phyloP scores from a whole-genome alignment of 257 asterid species.

The Galeopsis tetrahit region DNA sequence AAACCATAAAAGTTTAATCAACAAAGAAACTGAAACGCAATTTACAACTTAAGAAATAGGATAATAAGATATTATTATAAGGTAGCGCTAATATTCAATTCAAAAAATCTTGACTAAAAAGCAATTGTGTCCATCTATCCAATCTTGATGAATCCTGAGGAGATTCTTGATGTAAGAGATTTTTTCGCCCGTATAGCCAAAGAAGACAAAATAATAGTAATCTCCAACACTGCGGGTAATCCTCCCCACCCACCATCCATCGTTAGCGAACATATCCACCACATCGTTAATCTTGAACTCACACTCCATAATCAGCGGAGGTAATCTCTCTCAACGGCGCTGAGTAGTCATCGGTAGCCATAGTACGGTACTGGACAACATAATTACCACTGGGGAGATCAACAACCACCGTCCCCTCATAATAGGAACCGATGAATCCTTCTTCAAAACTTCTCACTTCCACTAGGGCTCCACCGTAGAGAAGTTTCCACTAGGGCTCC shows the following conservation, averaged over 20 bases:
- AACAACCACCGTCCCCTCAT: conserved; percentile 22
- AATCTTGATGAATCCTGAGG: conserved; percentile 44
- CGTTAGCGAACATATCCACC: conserved; percentile 47
- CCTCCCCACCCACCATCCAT: conserved; percentile 58
- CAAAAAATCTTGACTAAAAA: too few species aligned
- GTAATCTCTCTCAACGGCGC: conserved; percentile 40
- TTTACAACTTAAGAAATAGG: too few species aligned
- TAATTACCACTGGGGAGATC: conserved; percentile 4
- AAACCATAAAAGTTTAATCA: too few species aligned
- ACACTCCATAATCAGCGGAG: not conserved
- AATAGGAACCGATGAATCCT: conserved; percentile 28
- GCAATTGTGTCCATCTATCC: conserved; percentile 36
- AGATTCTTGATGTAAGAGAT: conserved; percentile 26
- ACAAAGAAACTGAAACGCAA: too few species aligned
- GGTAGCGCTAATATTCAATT: too few species aligned
- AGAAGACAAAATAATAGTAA: conserved; percentile 25
- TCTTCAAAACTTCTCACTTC: conserved; percentile 19
- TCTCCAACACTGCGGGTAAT: conserved; percentile 24
- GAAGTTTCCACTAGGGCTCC: too few species aligned
- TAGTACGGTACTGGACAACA: conserved; percentile 33
- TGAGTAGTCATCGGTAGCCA: conserved; percentile 32
- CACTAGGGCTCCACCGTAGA: too few species aligned
- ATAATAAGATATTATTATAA: too few species aligned
- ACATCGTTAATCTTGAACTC: conserved; percentile 24
- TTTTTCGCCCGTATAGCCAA: conserved; percentile 33